phyloP scores from a whole-genome alignment of 192 early-diverging fungal species.

The Entrophospora sp. region DNA sequence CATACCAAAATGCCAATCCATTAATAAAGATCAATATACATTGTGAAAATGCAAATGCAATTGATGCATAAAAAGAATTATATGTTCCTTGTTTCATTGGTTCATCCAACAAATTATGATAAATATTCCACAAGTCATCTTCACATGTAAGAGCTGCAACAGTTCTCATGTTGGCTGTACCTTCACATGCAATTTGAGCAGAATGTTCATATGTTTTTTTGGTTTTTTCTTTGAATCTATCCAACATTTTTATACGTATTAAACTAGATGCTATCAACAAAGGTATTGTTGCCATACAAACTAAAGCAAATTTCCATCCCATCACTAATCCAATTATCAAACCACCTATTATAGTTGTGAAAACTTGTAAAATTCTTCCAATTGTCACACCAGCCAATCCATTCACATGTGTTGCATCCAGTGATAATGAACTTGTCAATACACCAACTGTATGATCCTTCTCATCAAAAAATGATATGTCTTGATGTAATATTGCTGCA shows the following conservation, averaged over 20 bases:
- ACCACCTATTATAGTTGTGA: constrained; percentile 15
- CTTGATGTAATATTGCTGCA: constrained; percentile 57
- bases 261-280: constrained; percentile 52
- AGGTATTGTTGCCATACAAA: constrained; percentile 57
- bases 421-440: constrained; percentile 59
- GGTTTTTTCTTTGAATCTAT: constrained; percentile 35
- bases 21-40: constrained; percentile 33
- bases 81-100: constrained; percentile 31
- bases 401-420: constrained; percentile 46
- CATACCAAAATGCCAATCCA: constrained; percentile 41
- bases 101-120: constrained; percentile 31
- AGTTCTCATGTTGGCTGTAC: constrained; percentile 65
- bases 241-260: constrained; percentile 43
- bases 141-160: constrained; percentile 54
- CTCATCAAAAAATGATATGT: constrained; percentile 65
- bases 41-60: constrained; percentile 37
- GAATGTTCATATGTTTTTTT: constrained; percentile 57
- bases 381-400: constrained; percentile 18
- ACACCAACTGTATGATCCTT: constrained; percentile 58
- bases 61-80: constrained; percentile 23
- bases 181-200: constrained; percentile 61
- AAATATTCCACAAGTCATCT: constrained; percentile 30
- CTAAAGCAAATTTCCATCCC: constrained; percentile 50
- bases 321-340: constrained; percentile 39
- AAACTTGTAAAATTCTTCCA: constrained; percentile 22